A percentile compares a stretch with the other conserved stretches of the same genome.
phyloP scores from a whole-genome alignment of 257 asterid species.

The Echites panduratus region DNA sequence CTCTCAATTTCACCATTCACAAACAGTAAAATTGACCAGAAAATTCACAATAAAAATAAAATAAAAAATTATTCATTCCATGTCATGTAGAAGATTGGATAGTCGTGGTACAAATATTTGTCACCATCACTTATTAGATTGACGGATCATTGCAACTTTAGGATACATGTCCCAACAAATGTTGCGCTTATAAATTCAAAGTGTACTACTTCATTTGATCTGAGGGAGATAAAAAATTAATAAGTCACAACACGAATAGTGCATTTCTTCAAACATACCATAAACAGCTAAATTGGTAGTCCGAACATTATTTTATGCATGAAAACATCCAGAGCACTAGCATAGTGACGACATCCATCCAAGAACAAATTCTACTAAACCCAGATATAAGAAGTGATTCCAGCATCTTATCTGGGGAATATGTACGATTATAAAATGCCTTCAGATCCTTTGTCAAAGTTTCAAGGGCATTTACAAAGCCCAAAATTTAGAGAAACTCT shows the following conservation, averaged over 20 bases:
- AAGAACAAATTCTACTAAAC: constrained; percentile 11
- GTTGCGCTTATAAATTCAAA: not conserved
- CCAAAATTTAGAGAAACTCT: constrained; percentile 5
- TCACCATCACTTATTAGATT: not conserved
- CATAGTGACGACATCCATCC: not conserved
- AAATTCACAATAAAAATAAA: too few relatives aligned
- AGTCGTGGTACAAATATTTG: not conserved
- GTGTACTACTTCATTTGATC: too few relatives aligned
- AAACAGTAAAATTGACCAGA: not conserved
- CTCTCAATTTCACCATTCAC: too few relatives aligned
- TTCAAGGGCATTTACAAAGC: not conserved
- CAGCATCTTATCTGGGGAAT: constrained; percentile 11
- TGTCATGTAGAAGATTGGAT: not conserved
- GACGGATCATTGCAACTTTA: not conserved
- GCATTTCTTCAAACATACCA: not conserved
- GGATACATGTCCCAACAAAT: not conserved
- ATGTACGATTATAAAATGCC: constrained; percentile 13
- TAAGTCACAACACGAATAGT: not conserved
- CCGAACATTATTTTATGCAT: constrained; percentile 9
- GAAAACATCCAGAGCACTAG: constrained; percentile 9
- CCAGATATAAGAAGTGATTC: constrained; percentile 2
- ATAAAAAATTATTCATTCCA: too few relatives aligned
- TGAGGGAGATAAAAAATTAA: too few relatives aligned
- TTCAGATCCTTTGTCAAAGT: constrained; percentile 13
- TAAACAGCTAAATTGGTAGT: constrained; percentile 4